These are phyloP conservation scores for Daedaleopsis sinensis DNA, from an alignment of 768 basidiomycete genomes.

Conservation along the genomic window DNA sequence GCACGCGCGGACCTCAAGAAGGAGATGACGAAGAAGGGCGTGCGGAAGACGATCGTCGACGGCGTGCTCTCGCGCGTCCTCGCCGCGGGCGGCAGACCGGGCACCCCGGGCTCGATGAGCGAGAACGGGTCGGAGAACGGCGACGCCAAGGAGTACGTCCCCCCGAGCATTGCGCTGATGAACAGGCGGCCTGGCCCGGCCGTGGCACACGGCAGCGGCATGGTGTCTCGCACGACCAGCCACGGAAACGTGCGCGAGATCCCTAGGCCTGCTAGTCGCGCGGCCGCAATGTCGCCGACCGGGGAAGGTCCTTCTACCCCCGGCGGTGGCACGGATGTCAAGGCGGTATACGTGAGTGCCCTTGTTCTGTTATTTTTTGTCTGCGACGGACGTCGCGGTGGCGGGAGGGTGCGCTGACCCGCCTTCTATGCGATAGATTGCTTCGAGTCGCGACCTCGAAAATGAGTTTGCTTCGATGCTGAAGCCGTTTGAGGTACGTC, in stretches of 20 bases:
- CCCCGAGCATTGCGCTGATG: slow-evolving; percentile 72
- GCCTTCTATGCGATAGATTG: slow-evolving; percentile 54
- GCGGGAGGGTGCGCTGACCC: slow-evolving; percentile 2
- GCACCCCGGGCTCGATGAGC: slow-evolving; percentile 49
- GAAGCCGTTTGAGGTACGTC: slow-evolving; percentile 75
- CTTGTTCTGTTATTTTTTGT: not conserved
- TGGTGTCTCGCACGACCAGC: slow-evolving; percentile 49
- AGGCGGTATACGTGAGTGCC: slow-evolving; percentile 67
- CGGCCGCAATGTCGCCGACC: slow-evolving; percentile 49
- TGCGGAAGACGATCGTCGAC: slow-evolving; percentile 88
- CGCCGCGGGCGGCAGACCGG: slow-evolving; percentile 41
- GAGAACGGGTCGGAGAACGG: slow-evolving; percentile 64
- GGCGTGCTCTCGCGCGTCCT: slow-evolving; percentile 72
- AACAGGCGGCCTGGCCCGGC: slow-evolving; percentile 45
- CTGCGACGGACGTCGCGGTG: not conserved
- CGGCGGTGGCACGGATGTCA: slow-evolving; percentile 44
- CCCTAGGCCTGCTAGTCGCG: slow-evolving; percentile 63
- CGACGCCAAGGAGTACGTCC: slow-evolving; percentile 67
- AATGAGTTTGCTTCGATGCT: slow-evolving; percentile 80
- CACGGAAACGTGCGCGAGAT: slow-evolving; percentile 51
- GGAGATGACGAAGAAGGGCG: slow-evolving; percentile 81
- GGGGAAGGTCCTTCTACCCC: slow-evolving; percentile 40
- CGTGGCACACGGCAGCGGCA: slow-evolving; percentile 18
- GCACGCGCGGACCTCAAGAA: slow-evolving; percentile 95
- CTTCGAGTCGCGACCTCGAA: slow-evolving; percentile 84